Evolutionary conservation across 2,329 filamentous ascomycete genomes (phyloP), one percentile per base, ranked within the genome.

Genomic region (Ascochyta fabae): DNA sequence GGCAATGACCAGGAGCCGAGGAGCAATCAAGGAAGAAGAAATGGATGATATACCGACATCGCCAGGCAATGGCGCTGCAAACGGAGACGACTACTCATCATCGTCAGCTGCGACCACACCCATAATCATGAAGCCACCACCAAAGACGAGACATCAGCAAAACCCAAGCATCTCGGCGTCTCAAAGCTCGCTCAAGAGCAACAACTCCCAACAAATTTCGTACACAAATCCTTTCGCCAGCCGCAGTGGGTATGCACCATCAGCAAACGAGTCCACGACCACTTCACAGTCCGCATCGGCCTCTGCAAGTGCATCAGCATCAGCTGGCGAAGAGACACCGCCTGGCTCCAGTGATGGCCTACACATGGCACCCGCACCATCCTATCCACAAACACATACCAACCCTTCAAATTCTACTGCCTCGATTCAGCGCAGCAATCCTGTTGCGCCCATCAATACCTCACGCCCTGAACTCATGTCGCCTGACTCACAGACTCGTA

Each of bases 281-380:
- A 62, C 63, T 7, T 68, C 65, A 13, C 62, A 64, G 15, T 71
- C 69, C 2, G 64, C 68, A 15, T 69, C 71, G 12, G 65, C 68
- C 26, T 72, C 69, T 5, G 67, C 70, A 16, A 69, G 65, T 22
- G 69, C 72, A 5, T 69, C 68, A 6, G 70, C 65, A 8, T 73
- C 70, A 0, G 70, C 69, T n/a, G 59, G 64, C 19, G 72, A 73
- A 36, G 73, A 75, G 27, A 75, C 72, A 6, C 73, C 72, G 2
- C 73, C 73, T 1, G 73, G 73, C 12, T 71, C 68, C 13, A 71
- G 69, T 49, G 72, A 74, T n/a, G 73, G 72, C 33, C 47, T 74
- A 15, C 67, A 74, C 43, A 72, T 75, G 67, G 67, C 69, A 8
- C 64, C 69, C 2, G 64, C 66, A 2, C 70, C 70, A 2, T 64